phyloP scores from a whole-genome alignment of 768 basidiomycete species.

The Lactifluus rugatus region DNA sequence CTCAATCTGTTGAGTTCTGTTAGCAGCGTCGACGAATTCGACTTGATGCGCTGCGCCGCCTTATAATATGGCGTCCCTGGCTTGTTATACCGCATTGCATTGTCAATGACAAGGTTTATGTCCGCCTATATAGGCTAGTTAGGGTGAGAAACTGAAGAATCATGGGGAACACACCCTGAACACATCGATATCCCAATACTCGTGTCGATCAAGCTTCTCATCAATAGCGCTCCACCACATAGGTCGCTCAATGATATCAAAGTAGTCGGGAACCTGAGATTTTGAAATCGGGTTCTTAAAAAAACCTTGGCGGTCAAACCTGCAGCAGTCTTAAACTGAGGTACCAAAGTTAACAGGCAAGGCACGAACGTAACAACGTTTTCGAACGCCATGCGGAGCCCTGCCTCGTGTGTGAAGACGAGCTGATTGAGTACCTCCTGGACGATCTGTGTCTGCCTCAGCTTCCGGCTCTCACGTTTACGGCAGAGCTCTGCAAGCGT shows the following conservation, averaged over 20 bases:
- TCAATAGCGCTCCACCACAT: constrained; percentile 88
- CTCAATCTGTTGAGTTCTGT: constrained; percentile 31
- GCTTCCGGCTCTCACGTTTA: constrained; percentile 77
- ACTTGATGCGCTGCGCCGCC: constrained; percentile 55
- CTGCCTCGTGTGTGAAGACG: constrained; percentile 57
- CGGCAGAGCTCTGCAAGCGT: constrained; percentile 55
- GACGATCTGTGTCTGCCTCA: constrained; percentile 54
- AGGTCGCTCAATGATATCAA: constrained; percentile 71
- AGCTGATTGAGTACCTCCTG: constrained; percentile 52
- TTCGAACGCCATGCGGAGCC: constrained; percentile 56
- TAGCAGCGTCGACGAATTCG: constrained; percentile 33
- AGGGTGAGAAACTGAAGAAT: not conserved
- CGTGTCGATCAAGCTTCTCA: constrained; percentile 66
- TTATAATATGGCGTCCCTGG: constrained; percentile 61
- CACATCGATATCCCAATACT: constrained; percentile 66
- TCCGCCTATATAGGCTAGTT: constrained; percentile 48
- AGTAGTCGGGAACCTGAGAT: constrained; percentile 81
- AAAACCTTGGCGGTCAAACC: constrained; percentile 60
- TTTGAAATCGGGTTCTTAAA: constrained; percentile 81
- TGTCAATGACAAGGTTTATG: constrained; percentile 71
- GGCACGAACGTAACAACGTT: constrained; percentile 55
- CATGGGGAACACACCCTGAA: constrained; percentile 46
- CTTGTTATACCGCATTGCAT: constrained; percentile 82
- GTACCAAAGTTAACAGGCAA: not conserved
- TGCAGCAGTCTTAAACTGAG: constrained; percentile 24